Conservation (phyloP, 768 basidiomycete genomes). For the Baorangia bicolor region DNA sequence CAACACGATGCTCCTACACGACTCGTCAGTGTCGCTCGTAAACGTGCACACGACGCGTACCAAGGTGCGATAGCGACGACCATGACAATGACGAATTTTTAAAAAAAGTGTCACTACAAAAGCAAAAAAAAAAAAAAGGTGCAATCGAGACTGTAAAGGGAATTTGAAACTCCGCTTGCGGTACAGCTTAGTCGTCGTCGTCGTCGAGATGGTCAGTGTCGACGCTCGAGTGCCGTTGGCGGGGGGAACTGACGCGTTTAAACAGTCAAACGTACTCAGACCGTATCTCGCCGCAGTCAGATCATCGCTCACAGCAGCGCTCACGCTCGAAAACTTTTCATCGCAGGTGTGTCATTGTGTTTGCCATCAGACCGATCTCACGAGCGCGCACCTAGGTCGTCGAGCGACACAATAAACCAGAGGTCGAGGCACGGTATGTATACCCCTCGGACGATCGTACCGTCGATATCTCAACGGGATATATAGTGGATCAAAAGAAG, state of each 20-base stretch:
- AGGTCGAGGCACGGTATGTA: slow-evolving; percentile 82
- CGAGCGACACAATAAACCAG: slow-evolving; percentile 96
- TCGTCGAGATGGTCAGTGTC: slow-evolving; percentile 50
- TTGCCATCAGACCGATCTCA: slow-evolving; percentile 14
- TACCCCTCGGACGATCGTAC: background rate
- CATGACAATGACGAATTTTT: slow-evolving; percentile 50
- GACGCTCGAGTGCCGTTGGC: background rate
- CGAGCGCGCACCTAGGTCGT: slow-evolving; percentile 59
- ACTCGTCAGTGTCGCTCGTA: slow-evolving; percentile 7
- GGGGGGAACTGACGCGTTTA: slow-evolving; percentile 9
- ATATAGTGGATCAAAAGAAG: slow-evolving; percentile 87
- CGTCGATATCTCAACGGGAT: slow-evolving; percentile 2
- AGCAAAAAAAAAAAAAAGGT: background rate
- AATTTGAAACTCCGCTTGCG: slow-evolving; percentile 47
- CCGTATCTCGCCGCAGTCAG: slow-evolving; percentile 96
- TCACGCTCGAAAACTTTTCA: slow-evolving; percentile 96
- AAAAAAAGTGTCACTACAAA: background rate
- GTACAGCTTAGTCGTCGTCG: slow-evolving; percentile 9
- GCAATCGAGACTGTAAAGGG: background rate
- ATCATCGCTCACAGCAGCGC: slow-evolving; percentile 94
- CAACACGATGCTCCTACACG: slow-evolving; percentile 58
- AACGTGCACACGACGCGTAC: slow-evolving; percentile 37
- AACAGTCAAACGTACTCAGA: slow-evolving; percentile 89
- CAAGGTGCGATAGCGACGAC: slow-evolving; percentile 64
- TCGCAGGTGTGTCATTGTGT: slow-evolving; percentile 55